phyloP scores from a whole-genome alignment of 768 basidiomycete species.

The Trametes cingulata region DNA sequence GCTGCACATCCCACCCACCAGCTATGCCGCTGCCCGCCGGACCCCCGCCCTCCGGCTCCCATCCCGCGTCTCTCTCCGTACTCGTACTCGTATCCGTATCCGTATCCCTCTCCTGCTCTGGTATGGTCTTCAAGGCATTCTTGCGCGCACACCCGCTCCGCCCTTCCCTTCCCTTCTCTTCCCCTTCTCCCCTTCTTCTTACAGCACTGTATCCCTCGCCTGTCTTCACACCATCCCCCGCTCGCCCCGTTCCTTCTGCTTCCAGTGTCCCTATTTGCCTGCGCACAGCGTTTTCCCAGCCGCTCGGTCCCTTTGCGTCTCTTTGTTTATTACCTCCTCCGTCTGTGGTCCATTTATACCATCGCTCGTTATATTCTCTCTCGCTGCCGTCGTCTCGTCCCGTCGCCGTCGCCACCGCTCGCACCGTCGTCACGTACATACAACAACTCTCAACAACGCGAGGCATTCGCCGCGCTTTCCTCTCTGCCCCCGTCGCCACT shows the following conservation, averaged over 20 bases:
- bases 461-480: background rate
- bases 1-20: background rate
- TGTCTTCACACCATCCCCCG: background rate
- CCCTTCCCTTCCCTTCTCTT: too few relatives aligned
- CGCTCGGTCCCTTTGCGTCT: background rate
- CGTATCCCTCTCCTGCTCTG: slow-evolving; percentile 7
- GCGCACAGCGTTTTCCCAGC: background rate
- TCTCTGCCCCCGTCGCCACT: background rate
- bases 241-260: background rate
- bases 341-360: slow-evolving; percentile 26
- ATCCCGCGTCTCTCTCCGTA: background rate
- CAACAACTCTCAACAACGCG: background rate
- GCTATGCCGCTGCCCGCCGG: too few relatives aligned
- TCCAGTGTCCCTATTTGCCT: too few relatives aligned
- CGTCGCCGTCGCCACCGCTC: background rate
- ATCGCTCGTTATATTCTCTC: slow-evolving; percentile 27
- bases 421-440: background rate
- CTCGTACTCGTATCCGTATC: too few relatives aligned
- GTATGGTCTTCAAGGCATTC: slow-evolving; percentile 8
- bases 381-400: background rate
- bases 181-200: background rate
- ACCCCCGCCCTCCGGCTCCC: too few relatives aligned
- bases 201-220: slow-evolving; percentile 9
- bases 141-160: slow-evolving; percentile 9
- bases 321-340: slow-evolving; percentile 18